Conservation (phyloP, 2,329 filamentous ascomycete species). For the Hymenotorrendiella dingleyae region DNA sequence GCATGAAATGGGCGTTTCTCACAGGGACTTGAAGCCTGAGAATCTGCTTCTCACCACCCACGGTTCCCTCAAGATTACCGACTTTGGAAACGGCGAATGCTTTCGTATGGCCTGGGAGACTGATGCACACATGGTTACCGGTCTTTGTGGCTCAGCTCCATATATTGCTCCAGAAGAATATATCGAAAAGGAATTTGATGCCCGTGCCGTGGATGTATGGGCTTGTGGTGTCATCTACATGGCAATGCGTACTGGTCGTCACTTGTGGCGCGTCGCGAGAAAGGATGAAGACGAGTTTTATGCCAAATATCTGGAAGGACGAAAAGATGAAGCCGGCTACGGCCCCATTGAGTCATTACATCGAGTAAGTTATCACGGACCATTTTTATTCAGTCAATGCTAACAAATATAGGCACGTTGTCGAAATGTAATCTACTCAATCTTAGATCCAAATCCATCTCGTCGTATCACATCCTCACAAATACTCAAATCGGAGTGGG, state of each 20-base stretch:
- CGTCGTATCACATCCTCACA: slow-evolving; percentile 93
- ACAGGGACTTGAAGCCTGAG: slow-evolving; percentile 94
- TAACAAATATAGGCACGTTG: slow-evolving; percentile 68
- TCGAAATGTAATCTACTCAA: slow-evolving; percentile 98
- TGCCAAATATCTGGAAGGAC: slow-evolving; percentile 84
- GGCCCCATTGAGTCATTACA: slow-evolving; percentile 93
- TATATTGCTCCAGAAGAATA: slow-evolving; percentile 99
- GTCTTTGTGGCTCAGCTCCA: slow-evolving; percentile 90
- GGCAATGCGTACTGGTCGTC: slow-evolving; percentile 95
- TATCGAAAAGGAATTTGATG: slow-evolving; percentile 90
- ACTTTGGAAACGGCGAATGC: slow-evolving; percentile 98
- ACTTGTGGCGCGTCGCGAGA: slow-evolving; percentile 94
- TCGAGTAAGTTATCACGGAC: slow-evolving; percentile 58
- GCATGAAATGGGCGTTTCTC: slow-evolving; percentile 98
- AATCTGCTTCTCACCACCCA: slow-evolving; percentile 91
- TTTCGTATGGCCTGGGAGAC: slow-evolving; percentile 99
- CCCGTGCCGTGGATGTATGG: slow-evolving; percentile 96
- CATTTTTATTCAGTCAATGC: neutral
- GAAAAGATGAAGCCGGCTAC: slow-evolving; percentile 92
- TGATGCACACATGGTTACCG: slow-evolving; percentile 95
- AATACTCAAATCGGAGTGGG: slow-evolving; percentile 97
- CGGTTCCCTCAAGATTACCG: slow-evolving; percentile 92
- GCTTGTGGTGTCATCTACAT: slow-evolving; percentile 99
- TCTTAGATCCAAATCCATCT: slow-evolving; percentile 87
- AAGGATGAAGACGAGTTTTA: slow-evolving; percentile 98